Evolutionary conservation across 2,329 filamentous ascomycete genomes (phyloP).

Genomic region (Tricladium varicosporioides): DNA sequence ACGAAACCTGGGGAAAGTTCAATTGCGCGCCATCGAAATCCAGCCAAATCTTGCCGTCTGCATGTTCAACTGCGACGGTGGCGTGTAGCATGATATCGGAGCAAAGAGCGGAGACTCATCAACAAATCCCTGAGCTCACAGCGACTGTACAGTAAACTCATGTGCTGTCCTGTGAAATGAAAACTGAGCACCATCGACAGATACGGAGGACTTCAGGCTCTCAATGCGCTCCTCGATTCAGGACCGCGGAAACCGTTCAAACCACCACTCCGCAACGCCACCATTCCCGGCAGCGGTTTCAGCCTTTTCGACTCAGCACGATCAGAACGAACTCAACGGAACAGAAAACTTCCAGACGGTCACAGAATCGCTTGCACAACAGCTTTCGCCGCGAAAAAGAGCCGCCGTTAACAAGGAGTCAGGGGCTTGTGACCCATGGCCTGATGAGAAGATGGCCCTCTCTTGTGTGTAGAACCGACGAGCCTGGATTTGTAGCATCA

Average conservation of each 20-base stretch:
- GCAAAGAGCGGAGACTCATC: neutral
- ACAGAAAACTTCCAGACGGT: neutral
- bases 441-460: slow-evolving; percentile 4
- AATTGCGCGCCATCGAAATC: neutral
- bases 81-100: neutral
- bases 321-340: neutral
- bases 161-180: neutral
- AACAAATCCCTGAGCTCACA: neutral
- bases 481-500: no score
- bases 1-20: slow-evolving; percentile 17
- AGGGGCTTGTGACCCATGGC: slow-evolving; percentile 14
- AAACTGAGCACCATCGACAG: no score
- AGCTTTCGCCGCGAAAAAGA: neutral
- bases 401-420: neutral
- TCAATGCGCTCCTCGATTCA: neutral
- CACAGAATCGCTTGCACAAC: no score
- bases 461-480: neutral
- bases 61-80: slow-evolving; percentile 2
- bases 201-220: neutral
- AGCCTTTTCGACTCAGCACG: neutral
- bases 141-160: neutral
- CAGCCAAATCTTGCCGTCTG: neutral
- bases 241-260: neutral
- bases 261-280: neutral
- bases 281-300: neutral